phyloP scores from a whole-genome alignment of 2,329 filamentous ascomycete genomes.

The Golovinomyces cichoracearum region DNA sequence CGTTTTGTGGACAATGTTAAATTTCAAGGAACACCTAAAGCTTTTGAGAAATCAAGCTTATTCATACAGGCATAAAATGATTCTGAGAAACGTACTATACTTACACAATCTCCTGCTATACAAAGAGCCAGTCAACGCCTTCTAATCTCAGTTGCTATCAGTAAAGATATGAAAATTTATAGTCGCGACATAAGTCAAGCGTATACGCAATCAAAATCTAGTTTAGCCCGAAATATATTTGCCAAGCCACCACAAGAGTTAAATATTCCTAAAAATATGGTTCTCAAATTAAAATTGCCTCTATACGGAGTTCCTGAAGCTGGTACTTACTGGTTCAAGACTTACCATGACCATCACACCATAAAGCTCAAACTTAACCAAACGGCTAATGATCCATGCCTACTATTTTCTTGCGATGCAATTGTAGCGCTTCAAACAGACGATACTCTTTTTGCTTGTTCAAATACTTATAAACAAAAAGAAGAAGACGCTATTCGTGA shows the following conservation, averaged over 20 bases:
- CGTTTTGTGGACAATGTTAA: slow-evolving; percentile 6
- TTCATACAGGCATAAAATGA: background rate
- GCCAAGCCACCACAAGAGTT: background rate
- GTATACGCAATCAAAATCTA: background rate
- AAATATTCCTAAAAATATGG: background rate
- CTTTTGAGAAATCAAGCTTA: background rate
- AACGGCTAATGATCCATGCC: background rate
- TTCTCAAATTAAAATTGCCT: background rate
- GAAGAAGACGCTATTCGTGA: background rate
- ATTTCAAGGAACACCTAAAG: slow-evolving; percentile 1
- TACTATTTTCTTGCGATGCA: background rate
- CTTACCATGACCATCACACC: background rate
- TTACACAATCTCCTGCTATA: background rate
- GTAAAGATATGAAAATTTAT: background rate
- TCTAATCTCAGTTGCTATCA: background rate
- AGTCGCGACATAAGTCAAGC: background rate
- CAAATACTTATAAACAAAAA: background rate
- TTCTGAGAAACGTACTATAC: background rate
- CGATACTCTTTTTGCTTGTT: slow-evolving; percentile 1
- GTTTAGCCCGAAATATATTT: background rate
- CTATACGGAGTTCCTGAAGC: background rate
- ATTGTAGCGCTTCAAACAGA: slow-evolving; percentile 3
- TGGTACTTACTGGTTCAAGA: background rate
- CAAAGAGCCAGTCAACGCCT: background rate
- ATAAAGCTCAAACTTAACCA: background rate